These are phyloP conservation scores for Trichaptum fuscoviolaceum DNA, from an alignment of 768 basidiomycete species.

Conservation along the genomic window DNA sequence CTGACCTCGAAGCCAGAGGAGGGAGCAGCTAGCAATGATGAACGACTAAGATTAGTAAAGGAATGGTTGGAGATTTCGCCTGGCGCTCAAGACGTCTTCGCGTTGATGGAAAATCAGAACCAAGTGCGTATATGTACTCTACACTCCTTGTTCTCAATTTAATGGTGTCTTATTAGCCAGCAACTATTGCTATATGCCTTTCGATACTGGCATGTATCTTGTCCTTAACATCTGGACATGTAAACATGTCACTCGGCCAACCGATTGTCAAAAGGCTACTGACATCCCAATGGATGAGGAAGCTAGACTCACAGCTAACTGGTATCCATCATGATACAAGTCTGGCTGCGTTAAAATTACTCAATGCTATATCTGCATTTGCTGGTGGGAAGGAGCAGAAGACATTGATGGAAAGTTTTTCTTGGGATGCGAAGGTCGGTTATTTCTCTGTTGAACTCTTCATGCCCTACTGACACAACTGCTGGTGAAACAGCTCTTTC, in stretches of 20 bases:
- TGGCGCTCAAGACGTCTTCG: constrained; percentile 56
- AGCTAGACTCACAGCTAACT: constrained; percentile 57
- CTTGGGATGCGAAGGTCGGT: constrained; percentile 73
- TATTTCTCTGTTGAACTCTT: not conserved
- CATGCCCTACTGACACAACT: not conserved
- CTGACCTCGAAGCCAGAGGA: constrained; percentile 50
- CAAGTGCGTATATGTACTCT: constrained; percentile 34
- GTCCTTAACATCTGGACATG: constrained; percentile 59
- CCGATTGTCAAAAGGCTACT: constrained; percentile 60
- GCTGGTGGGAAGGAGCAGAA: constrained; percentile 63
- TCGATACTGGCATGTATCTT: constrained; percentile 58
- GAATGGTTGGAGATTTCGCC: constrained; percentile 57
- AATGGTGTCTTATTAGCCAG: constrained; percentile 33
- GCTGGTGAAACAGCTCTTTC: constrained; percentile 42
- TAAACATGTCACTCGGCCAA: constrained; percentile 57
- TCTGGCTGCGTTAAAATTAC: constrained; percentile 60
- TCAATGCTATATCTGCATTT: constrained; percentile 55
- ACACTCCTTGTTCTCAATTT: constrained; percentile 3
- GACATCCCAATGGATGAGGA: constrained; percentile 47
- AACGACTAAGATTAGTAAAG: constrained; percentile 51
- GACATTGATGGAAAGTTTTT: constrained; percentile 58
- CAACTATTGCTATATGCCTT: constrained; percentile 38
- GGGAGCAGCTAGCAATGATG: constrained; percentile 48
- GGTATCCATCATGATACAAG: constrained; percentile 62
- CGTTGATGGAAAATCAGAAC: constrained; percentile 50